Base-by-base conservation (phyloP, 768 basidiomycete genomes). In the Lyophyllum shimeji region DNA sequence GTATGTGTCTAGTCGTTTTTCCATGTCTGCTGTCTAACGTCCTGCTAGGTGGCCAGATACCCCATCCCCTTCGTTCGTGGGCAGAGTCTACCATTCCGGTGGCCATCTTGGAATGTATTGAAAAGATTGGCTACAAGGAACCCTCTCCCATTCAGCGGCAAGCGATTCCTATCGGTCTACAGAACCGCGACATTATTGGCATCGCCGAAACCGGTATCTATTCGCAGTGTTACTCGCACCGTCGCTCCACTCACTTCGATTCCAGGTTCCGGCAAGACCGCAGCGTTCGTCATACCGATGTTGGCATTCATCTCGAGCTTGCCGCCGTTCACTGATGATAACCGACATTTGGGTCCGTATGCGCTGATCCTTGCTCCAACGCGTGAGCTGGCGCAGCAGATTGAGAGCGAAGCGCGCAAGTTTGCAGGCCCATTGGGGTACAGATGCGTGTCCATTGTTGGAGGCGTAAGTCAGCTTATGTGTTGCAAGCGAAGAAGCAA, bases 221-320 rank as follows among this genome's bases (percentile, higher is more conserved):
- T 45, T 34, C 15, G 0, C 34, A 13, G 27, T 27, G 29, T 37
- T 20, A 27, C 54, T 46, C 7, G 56, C 46, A 50, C 46, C 24
- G 42, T 52, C 24, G 43, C 7, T 52, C 46, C 49, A 47, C 42
- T 58, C 31, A 46, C 57, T 37, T 33, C 31, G 37, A 24, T 53
- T 43, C 13, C 58, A 95, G 94, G 95, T 80, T 98, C 96, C 65
- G 96, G 96, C 69, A 98, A 98, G 79, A 98, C 96, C 23, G 96
- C 96, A 33, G 93, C 95, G 2, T 98, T 98, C 69, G 95, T 98
- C 57, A 96, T 98, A 51, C 96, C 96, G 33, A 98, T 98, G 95
- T 79, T 98, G 48, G 79, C 91, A 31, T 99, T 98, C 73, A 99
- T 99, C 63, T 85, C 87, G 18, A 83, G 83, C 50, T 78, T 98